These are phyloP conservation scores for Ceraceosorus bombacis DNA, from an alignment of 1,284 basidiomycete genomes.

Conservation along the genomic window DNA sequence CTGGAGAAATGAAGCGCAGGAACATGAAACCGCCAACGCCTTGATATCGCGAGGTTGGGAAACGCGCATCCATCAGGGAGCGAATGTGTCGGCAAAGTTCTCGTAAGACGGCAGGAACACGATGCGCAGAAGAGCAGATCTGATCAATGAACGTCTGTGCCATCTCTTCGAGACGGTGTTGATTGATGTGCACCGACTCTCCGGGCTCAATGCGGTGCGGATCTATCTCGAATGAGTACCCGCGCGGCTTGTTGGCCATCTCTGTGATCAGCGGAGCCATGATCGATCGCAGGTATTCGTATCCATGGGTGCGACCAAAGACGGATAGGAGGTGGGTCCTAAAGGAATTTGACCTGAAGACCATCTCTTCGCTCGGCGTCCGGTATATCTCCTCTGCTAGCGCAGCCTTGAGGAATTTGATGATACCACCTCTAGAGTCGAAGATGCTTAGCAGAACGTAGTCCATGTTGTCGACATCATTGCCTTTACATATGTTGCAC, in stretches of 20 bases:
- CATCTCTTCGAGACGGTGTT: conserved; percentile 36
- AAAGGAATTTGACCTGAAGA: conserved; percentile 44
- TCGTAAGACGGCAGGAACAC: conserved; percentile 40
- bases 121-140: conserved; percentile 40
- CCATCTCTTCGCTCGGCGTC: conserved; percentile 39
- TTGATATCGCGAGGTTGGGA: conserved; percentile 40
- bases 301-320: conserved; percentile 41
- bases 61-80: conserved; percentile 32
- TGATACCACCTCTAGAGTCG: conserved; percentile 37
- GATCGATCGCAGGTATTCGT: conserved; percentile 42
- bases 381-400: conserved; percentile 38
- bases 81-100: conserved; percentile 44
- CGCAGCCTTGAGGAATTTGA: conserved; percentile 35
- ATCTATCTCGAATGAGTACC: conserved; percentile 44
- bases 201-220: conserved; percentile 28
- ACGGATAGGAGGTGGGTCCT: conserved; percentile 36
- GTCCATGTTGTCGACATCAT: conserved; percentile 33
- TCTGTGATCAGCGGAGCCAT: conserved; percentile 40
- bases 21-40: conserved; percentile 44
- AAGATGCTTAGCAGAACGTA: conserved; percentile 36
- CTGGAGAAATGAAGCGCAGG: conserved; percentile 42
- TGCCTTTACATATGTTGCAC: conserved; percentile 31
- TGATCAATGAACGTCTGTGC: conserved; percentile 41
- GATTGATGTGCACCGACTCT: conserved; percentile 33
- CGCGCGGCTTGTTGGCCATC: conserved; percentile 33